Evolutionary conservation across 176 grass and related monocot species (phyloP).

Genomic region (Hsuehochloa calcarea): DNA sequence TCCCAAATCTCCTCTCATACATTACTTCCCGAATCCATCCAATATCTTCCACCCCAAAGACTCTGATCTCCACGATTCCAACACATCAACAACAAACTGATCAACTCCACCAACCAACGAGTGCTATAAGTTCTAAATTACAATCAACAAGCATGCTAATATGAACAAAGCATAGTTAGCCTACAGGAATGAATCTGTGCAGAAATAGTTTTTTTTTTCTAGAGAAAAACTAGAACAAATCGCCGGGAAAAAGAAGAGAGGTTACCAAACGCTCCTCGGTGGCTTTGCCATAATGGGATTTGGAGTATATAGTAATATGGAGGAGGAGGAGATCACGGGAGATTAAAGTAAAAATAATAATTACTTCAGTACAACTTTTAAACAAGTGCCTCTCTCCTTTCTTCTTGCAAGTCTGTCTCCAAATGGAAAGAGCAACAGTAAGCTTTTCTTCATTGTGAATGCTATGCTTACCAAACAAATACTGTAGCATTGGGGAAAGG

Average conservation of each 20-base stretch:
- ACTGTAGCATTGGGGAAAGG: too few relatives aligned
- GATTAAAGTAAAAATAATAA: too few relatives aligned
- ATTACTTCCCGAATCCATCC: neutral
- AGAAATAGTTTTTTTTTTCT: neutral
- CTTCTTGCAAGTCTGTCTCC: too few relatives aligned
- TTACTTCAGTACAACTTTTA: too few relatives aligned
- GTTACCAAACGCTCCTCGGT: slow-evolving; percentile 4
- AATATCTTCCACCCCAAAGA: neutral
- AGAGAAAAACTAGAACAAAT: neutral
- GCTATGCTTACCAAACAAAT: too few relatives aligned
- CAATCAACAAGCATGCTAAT: neutral
- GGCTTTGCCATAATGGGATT: neutral
- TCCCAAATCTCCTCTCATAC: neutral
- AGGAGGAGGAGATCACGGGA: neutral
- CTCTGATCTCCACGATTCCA: neutral
- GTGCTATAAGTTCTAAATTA: neutral
- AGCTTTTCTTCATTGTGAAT: too few relatives aligned
- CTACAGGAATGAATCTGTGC: neutral
- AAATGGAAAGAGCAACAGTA: too few relatives aligned
- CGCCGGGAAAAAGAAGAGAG: neutral
- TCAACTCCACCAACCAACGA: neutral
- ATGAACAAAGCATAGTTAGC: neutral
- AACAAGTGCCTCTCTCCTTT: too few relatives aligned
- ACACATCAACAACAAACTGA: neutral
- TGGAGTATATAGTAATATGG: neutral